Percentiles rank a stretch among this genome's conserved stretches.
Conservation (phyloP, 176 grass and related monocot genomes). For the Elymus sibiricus region DNA sequence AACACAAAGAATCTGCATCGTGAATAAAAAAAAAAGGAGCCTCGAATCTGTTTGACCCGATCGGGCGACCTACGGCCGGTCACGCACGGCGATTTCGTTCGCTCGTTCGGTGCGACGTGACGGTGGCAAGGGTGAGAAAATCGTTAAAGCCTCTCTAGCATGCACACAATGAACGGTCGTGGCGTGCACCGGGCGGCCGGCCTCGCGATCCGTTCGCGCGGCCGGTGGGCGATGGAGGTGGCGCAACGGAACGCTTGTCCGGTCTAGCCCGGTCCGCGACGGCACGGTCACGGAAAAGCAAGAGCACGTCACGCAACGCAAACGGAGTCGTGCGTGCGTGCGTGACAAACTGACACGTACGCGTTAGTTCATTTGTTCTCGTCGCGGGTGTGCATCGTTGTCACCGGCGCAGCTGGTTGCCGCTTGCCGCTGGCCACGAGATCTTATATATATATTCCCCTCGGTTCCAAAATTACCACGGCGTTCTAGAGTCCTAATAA, state of each 20-base stretch:
- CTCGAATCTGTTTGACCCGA: background rate
- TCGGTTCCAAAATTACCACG: too few relatives aligned
- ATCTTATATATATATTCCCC: too few relatives aligned
- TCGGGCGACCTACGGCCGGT: background rate
- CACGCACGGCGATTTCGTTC: background rate
- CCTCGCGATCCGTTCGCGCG: too few relatives aligned
- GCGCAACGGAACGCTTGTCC: background rate
- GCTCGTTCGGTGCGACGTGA: background rate
- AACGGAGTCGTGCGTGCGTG: too few relatives aligned
- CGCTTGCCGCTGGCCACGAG: too few relatives aligned
- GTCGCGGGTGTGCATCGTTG: background rate
- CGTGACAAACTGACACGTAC: too few relatives aligned
- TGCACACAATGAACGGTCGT: background rate
- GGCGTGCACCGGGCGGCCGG: background rate
- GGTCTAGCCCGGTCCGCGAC: background rate
- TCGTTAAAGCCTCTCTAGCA: too few relatives aligned
- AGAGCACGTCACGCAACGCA: too few relatives aligned
- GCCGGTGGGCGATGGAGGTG: too few relatives aligned
- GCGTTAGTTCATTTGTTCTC: background rate
- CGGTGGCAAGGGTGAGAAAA: background rate
- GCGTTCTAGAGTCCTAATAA: too few relatives aligned
- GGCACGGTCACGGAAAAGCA: background rate
- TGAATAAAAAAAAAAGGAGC: too few relatives aligned
- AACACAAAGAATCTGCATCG: too few relatives aligned
- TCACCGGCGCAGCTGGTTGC: background rate